These are phyloP conservation scores for Myriosclerotinia curreyana DNA, from an alignment of 2,329 filamentous ascomycete genomes.

Conservation along the genomic window DNA sequence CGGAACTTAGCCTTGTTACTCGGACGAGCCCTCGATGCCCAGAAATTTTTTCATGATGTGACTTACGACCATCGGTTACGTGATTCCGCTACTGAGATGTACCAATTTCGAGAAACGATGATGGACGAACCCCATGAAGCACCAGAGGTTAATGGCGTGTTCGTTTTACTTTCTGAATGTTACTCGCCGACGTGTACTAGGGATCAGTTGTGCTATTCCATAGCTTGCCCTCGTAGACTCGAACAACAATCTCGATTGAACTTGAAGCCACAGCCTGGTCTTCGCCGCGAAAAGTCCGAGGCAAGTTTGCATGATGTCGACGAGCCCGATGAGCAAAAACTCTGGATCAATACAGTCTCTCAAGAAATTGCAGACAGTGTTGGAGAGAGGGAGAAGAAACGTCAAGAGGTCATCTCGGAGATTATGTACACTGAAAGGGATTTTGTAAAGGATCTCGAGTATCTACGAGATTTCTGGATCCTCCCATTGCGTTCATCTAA, in stretches of 20 bases:
- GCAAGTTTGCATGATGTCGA: slow-evolving; percentile 80
- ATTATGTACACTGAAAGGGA: slow-evolving; percentile 98
- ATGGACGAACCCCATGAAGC: slow-evolving; percentile 78
- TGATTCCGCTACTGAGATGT: slow-evolving; percentile 92
- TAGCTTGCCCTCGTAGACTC: slow-evolving; percentile 87
- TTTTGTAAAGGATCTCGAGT: slow-evolving; percentile 98
- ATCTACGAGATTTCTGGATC: slow-evolving; percentile 98
- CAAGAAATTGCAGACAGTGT: slow-evolving; percentile 92
- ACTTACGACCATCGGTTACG: slow-evolving; percentile 94
- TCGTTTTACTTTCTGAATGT: slow-evolving; percentile 92
- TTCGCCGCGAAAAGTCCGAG: slow-evolving; percentile 63
- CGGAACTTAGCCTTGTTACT: slow-evolving; percentile 88
- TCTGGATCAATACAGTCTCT: slow-evolving; percentile 98
- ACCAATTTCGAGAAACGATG: slow-evolving; percentile 92
- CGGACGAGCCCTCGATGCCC: slow-evolving; percentile 88
- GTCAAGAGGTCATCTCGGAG: slow-evolving; percentile 96
- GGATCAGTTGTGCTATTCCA: slow-evolving; percentile 95
- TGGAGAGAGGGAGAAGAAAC: slow-evolving; percentile 89
- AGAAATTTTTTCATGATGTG: slow-evolving; percentile 99
- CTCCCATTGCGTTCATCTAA: slow-evolving; percentile 76
- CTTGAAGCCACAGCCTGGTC: slow-evolving; percentile 83
- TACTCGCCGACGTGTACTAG: slow-evolving; percentile 97
- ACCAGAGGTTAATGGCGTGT: slow-evolving; percentile 82
- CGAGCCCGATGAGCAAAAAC: slow-evolving; percentile 90
- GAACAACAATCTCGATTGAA: slow-evolving; percentile 95